These are phyloP conservation scores for Nymphaea colorata DNA, from an alignment of 164 flowering plant species.

Conservation along the genomic window DNA sequence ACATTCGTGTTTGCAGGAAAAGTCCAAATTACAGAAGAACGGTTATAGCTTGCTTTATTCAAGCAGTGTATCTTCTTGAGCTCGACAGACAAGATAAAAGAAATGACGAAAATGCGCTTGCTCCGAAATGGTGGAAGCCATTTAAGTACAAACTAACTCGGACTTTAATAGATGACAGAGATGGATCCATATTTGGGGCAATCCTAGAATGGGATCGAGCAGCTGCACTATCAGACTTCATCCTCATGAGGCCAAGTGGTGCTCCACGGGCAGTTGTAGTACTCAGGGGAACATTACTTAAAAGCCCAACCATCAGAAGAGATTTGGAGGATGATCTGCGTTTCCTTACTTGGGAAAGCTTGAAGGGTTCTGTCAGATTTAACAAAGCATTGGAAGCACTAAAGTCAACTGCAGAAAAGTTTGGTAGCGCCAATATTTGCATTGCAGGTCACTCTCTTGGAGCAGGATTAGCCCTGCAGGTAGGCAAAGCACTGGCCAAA, in stretches of 20 bases:
- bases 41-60: slow-evolving; percentile 85
- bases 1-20: slow-evolving; percentile 41
- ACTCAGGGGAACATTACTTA: slow-evolving; percentile 76
- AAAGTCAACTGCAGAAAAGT: slow-evolving; percentile 20
- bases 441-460: slow-evolving; percentile 91
- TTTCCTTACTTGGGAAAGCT: slow-evolving; percentile 86
- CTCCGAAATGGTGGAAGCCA: slow-evolving; percentile 95
- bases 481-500: slow-evolving; percentile 78
- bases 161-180: slow-evolving; percentile 65
- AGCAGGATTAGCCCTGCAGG: slow-evolving; percentile 95
- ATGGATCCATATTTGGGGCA: slow-evolving; percentile 86
- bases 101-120: slow-evolving; percentile 52
- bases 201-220: slow-evolving; percentile 84
- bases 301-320: slow-evolving; percentile 67
- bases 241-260: slow-evolving; percentile 74
- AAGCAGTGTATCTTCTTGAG: slow-evolving; percentile 85
- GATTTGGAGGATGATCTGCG: slow-evolving; percentile 93
- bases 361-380: slow-evolving; percentile 78
- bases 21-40: slow-evolving; percentile 75
- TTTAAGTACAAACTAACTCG: slow-evolving; percentile 70
- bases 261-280: slow-evolving; percentile 88
- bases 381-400: slow-evolving; percentile 49
- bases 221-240: slow-evolving; percentile 67
- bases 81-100: slow-evolving; percentile 84
- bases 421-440: slow-evolving; percentile 73